Evolutionary conservation across 2,329 filamentous ascomycete genomes (phyloP).

Genomic region (Aspergillus sp.): DNA sequence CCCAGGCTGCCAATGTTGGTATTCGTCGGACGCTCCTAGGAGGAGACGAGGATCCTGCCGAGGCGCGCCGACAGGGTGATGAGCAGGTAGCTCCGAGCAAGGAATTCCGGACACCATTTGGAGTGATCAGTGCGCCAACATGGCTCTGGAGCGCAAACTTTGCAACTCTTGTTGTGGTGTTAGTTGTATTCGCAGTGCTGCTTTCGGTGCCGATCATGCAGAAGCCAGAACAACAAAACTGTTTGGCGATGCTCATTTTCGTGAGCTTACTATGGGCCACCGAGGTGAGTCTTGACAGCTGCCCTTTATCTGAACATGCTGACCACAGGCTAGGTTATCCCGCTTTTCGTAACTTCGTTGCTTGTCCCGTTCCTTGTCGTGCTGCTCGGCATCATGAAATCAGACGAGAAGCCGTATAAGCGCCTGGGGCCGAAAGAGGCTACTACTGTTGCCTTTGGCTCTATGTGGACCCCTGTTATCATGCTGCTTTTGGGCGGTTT

Average conservation of each 20-base stretch:
- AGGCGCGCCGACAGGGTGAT: slow-evolving; percentile 79
- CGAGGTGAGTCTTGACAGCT: slow-evolving; percentile 61
- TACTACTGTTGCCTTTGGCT: slow-evolving; percentile 79
- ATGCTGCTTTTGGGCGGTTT: slow-evolving; percentile 97
- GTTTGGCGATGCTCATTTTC: slow-evolving; percentile 87
- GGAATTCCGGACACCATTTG: slow-evolving; percentile 76
- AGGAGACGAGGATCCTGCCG: slow-evolving; percentile 65
- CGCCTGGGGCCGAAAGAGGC: slow-evolving; percentile 79
- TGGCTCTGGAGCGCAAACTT: slow-evolving; percentile 86
- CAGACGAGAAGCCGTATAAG: slow-evolving; percentile 67
- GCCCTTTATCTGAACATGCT: slow-evolving; percentile 2
- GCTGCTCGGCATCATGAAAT: slow-evolving; percentile 77
- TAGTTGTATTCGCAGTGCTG: slow-evolving; percentile 72
- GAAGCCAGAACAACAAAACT: slow-evolving; percentile 89
- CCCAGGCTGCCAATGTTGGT: slow-evolving; percentile 89
- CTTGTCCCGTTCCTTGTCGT: slow-evolving; percentile 93
- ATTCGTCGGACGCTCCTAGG: slow-evolving; percentile 75
- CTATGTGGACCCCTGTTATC: slow-evolving; percentile 99
- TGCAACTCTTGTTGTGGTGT: slow-evolving; percentile 68
- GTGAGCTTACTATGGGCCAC: slow-evolving; percentile 96
- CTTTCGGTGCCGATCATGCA: slow-evolving; percentile 80
- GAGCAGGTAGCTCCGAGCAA: slow-evolving; percentile 66
- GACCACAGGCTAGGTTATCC: slow-evolving; percentile 68
- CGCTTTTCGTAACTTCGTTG: slow-evolving; percentile 92
- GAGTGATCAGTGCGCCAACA: slow-evolving; percentile 69